Evolutionary conservation across 495 filamentous ascomycete species (phyloP), one percentile per base, ranked within the genome.

Genomic region (Tuber magnatum): DNA sequence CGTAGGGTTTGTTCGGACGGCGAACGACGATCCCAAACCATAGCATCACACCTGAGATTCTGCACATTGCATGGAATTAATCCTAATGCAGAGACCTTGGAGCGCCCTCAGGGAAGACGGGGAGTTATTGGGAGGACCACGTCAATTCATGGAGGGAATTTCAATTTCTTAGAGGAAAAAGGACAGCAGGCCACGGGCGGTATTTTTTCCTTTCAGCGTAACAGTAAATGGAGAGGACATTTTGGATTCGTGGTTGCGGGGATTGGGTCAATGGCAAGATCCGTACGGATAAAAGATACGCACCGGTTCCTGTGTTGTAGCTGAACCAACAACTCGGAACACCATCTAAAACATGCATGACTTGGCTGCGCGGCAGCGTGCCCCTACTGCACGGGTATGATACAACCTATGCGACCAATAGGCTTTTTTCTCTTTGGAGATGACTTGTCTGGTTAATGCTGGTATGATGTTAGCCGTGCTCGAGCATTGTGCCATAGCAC

Each of bases 291-390:
- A 65, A 65, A 56, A 65, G 56, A 35, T 65, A 32, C 18, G n/a
- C 28, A 65, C 28, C 3, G 56, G 28, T 35, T 18, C 56, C 56
- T 65, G 56, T 65, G 56, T 65, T 1, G 28, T 35, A 35, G 56
- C 56, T 65, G 56, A 65, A 65, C 56, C 56, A 65, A 65, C 56
- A 65, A 65, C 28, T 65, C 28, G 56, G 56, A 65, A 65, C 56
- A 65, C 56, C 56, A 65, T 65, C 56, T 65, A 65, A 35, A 65
- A 65, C 56, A 32, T 65, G 56, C 56, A 65, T 65, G 56, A 65
- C 56, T 65, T 65, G 56, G 56, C 56, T 14, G 56, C 10, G 56
- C n/a, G 28, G 56, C 56, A 10, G 14, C 28, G 32, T 32, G 28
- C 56, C 56, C 3, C n/a, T 14, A 18, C 56, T 35, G 56, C 14